A percentile compares a stretch with the other conserved stretches of the same genome.
phyloP scores from a whole-genome alignment of 495 filamentous ascomycete species.

The Annulohypoxylon bovei region DNA sequence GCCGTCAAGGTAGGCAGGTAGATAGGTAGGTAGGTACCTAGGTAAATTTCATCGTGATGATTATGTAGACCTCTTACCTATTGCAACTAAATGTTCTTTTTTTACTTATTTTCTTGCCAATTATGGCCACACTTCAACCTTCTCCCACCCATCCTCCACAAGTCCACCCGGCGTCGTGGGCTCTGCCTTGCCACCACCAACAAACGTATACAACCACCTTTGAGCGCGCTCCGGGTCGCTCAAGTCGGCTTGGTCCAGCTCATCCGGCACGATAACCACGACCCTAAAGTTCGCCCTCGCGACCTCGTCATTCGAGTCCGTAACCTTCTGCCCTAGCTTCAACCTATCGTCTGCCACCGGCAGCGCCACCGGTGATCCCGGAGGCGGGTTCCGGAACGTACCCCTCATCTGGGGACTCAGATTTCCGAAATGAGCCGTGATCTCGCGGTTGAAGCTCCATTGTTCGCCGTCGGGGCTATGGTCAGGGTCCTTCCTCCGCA shows the following conservation, averaged over 20 bases:
- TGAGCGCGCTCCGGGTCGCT: constrained; percentile 68
- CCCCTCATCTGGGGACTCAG: constrained; percentile 79
- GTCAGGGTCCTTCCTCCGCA: constrained; percentile 45
- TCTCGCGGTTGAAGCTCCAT: constrained; percentile 78
- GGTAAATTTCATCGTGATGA: neutral
- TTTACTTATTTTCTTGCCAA: neutral
- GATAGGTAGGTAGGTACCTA: neutral
- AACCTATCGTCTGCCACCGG: constrained; percentile 60
- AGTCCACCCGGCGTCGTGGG: constrained; percentile 49
- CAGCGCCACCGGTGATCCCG: constrained; percentile 67
- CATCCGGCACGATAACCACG: constrained; percentile 80
- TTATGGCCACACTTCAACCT: constrained; percentile 84
- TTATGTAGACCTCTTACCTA: neutral
- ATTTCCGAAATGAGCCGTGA: constrained; percentile 90
- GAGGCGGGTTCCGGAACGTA: constrained; percentile 79
- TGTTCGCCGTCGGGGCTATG: constrained; percentile 35
- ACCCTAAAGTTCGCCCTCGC: constrained; percentile 86
- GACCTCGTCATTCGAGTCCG: constrained; percentile 71
- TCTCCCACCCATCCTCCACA: constrained; percentile 71
- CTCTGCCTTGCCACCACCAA: constrained; percentile 47
- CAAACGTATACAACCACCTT: constrained; percentile 73
- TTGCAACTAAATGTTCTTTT: neutral
- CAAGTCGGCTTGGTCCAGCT: constrained; percentile 82
- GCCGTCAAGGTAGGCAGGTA: neutral
- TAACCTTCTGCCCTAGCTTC: constrained; percentile 72